phyloP scores from a whole-genome alignment of 305 asterid species.

The Solanum chacoense region DNA sequence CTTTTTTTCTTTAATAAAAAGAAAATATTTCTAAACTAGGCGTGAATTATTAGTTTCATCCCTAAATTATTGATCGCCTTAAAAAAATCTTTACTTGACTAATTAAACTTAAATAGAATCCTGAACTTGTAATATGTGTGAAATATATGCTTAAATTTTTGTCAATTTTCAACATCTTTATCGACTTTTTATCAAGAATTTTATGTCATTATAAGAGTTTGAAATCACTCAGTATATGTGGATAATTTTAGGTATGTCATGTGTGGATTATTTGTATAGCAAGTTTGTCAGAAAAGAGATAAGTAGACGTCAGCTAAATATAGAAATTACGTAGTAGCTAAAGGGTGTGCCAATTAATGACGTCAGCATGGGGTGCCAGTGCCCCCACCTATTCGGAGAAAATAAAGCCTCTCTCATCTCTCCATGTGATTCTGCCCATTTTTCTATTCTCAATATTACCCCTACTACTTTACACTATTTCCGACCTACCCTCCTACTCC shows the following conservation, averaged over 20 bases:
- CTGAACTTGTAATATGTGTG: too few species aligned
- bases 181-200: too few species aligned
- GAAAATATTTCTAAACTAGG: neutral
- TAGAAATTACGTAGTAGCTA: neutral
- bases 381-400: neutral
- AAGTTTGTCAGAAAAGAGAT: neutral
- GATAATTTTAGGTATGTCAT: too few species aligned
- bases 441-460: neutral
- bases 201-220: neutral
- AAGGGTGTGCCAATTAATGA: neutral
- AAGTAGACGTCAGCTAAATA: neutral
- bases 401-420: neutral
- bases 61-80: too few species aligned
- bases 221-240: too few species aligned
- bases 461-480: neutral
- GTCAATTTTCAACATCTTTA: too few species aligned
- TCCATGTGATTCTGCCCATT: neutral
- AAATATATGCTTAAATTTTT: too few species aligned
- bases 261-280: neutral
- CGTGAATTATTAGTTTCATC: too few species aligned
- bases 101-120: too few species aligned
- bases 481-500: neutral
- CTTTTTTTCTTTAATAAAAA: too few species aligned
- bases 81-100: too few species aligned
- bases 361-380: neutral